Evolutionary conservation across 2,329 filamentous ascomycete species (phyloP), one percentile per base, ranked within the genome.

Genomic region (Fusarium buxicola): DNA sequence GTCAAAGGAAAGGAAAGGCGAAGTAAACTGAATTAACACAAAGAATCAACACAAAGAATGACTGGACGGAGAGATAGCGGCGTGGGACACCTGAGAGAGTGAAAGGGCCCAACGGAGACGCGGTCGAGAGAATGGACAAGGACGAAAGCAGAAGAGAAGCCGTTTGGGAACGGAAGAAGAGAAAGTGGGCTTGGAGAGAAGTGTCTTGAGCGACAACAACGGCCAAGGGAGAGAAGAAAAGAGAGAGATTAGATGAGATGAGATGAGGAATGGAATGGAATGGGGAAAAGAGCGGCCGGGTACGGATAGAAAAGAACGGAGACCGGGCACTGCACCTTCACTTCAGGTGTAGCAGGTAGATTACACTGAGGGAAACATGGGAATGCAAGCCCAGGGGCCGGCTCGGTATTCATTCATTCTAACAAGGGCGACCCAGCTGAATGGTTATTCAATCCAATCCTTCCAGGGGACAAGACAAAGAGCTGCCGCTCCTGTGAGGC

Each of bases 61-160:
- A 51, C 34, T 56, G 51, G 15, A 39, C 21, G 32, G 16, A 35
- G 25, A 35, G 54, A 27, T 25, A 15, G 30, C 38, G 44, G 21
- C 35, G 43, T 30, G 45, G 62, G 48, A 59, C 48, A 59, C 62
- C 58, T 63, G 58, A 66, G 40, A 60, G 63, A 66, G 63, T 66
- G 62, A 59, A 65, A 66, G 62, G 57, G 62, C 34, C 62, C 62
- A 25, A 30, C 27, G 35, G 32, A 38, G 35, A 47, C 39, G 32
- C 57, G 36, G 49, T 59, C 45, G 62, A 45, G 41, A 65, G 40
- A 63, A 45, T 31, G 41, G 41, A 48, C 39, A 49, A 58, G 38
- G 35, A 58, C 57, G 48, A 34, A 63, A 51, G 41, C 30, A 63
- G 58, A 65, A 66, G 45, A 63, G 48, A 48, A 49, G 44, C 61